These are phyloP conservation scores for Suhomyces yuchorum DNA, from an alignment of 1,139 yeast species.

Conservation along the genomic window DNA sequence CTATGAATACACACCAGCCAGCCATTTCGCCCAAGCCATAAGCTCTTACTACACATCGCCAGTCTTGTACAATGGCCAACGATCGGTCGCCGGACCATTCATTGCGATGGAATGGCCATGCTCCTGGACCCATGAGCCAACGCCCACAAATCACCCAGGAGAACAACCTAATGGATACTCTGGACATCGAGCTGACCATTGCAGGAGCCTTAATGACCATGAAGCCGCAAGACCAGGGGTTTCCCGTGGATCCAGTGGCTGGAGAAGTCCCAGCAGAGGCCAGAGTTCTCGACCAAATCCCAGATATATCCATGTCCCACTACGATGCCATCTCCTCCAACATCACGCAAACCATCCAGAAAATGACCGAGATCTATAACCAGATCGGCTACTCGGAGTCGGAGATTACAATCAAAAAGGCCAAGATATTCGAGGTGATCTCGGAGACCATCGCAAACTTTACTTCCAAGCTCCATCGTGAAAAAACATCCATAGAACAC, in stretches of 20 bases:
- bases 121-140: background rate
- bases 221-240: background rate
- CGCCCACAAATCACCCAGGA: background rate
- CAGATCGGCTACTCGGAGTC: constrained; percentile 42
- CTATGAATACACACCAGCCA: background rate
- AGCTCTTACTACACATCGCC: too few relatives aligned
- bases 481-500: constrained; percentile 40
- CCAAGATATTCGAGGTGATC: constrained; percentile 43
- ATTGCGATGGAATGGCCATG: constrained; percentile 3
- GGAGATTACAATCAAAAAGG: constrained; percentile 39
- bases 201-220: constrained; percentile 3
- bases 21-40: background rate
- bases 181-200: constrained; percentile 16
- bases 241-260: background rate
- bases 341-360: constrained; percentile 35
- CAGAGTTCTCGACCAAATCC: background rate
- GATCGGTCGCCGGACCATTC: background rate
- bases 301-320: constrained; percentile 4
- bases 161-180: constrained; percentile 11
- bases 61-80: background rate
- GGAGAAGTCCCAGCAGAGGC: background rate
- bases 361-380: constrained; percentile 35
- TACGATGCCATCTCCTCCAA: constrained; percentile 15
- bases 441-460: constrained; percentile 43
- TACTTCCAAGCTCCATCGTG: constrained; percentile 36